A percentile compares a stretch with the other conserved stretches of the same genome.
These are phyloP conservation scores for Pythium apleroticum DNA, from an alignment of 352 stramenopile species.

Conservation along the genomic window DNA sequence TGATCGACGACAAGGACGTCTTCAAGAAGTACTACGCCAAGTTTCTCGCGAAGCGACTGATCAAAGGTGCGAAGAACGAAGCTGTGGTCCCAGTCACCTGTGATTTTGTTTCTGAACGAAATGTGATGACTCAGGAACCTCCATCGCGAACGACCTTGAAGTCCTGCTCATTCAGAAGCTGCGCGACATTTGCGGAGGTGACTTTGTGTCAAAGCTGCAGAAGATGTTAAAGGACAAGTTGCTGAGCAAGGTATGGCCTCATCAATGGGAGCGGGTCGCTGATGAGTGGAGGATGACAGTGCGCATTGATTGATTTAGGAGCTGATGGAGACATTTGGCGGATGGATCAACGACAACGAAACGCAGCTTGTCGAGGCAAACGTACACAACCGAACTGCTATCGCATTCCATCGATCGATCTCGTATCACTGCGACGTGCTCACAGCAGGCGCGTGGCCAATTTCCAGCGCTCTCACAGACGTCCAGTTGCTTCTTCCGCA, in stretches of 20 bases:
- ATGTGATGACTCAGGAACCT: conserved; percentile 40
- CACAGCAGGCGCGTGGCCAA: conserved; percentile 82
- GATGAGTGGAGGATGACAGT: no score
- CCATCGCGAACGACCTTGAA: conserved; percentile 75
- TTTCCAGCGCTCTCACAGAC: conserved; percentile 60
- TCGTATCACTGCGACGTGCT: conserved; percentile 79
- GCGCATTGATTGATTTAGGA: conserved; percentile 36
- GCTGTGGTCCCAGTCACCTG: conserved; percentile 4
- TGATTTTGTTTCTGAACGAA: conserved; percentile 2
- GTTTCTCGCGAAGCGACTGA: conserved; percentile 78
- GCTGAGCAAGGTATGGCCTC: conserved; percentile 62
- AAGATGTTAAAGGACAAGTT: conserved; percentile 90
- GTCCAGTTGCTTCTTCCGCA: conserved; percentile 57
- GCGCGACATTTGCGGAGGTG: conserved; percentile 79
- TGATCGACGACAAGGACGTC: conserved; percentile 89
- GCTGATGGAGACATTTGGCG: conserved; percentile 57
- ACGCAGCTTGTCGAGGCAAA: conserved; percentile 40
- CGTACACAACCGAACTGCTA: conserved; percentile 36
- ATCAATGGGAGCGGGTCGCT: not conserved
- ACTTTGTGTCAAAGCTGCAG: conserved; percentile 88
- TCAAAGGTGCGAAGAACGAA: conserved; percentile 59
- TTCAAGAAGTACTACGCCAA: conserved; percentile 91
- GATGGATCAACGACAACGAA: conserved; percentile 74
- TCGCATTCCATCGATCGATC: conserved; percentile 58
- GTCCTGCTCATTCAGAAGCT: conserved; percentile 81